These are phyloP conservation scores for Fraxinus americana DNA, from an alignment of 257 asterid species.

Conservation along the genomic window DNA sequence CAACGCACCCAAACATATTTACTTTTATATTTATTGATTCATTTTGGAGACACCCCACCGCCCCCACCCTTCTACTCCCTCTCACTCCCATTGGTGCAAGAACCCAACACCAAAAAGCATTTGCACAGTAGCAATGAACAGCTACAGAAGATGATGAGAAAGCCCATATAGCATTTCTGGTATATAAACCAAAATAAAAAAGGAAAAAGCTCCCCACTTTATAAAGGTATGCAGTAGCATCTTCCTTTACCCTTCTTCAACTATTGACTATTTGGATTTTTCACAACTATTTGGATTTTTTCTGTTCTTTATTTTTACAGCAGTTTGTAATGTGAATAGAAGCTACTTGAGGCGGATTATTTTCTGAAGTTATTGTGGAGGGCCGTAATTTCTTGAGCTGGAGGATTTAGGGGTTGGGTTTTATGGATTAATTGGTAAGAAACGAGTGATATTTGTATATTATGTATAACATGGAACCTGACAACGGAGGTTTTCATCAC, in stretches of 20 bases:
- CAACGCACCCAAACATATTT: not conserved
- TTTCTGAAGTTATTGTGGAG: not conserved
- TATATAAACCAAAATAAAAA: not conserved
- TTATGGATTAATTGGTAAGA: constrained; percentile 3
- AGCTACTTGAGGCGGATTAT: not conserved
- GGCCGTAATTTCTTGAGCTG: not conserved
- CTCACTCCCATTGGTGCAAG: constrained; percentile 2
- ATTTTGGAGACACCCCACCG: not conserved
- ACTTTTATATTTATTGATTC: not conserved
- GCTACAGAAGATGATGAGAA: not conserved
- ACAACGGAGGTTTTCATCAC: constrained; percentile 54
- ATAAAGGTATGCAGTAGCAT: not conserved
- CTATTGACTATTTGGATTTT: not conserved
- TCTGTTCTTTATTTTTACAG: not conserved
- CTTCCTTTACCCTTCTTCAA: constrained; percentile 1
- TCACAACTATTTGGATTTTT: not conserved
- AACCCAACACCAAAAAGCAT: constrained; percentile 9
- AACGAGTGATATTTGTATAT: not conserved
- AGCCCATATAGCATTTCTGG: not conserved
- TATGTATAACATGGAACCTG: constrained; percentile 51
- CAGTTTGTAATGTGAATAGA: not conserved
- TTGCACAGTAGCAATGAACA: not conserved
- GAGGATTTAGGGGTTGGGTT: not conserved
- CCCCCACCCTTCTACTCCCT: not conserved
- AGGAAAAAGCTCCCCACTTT: not conserved